phyloP scores from a whole-genome alignment of 2,329 filamentous ascomycete genomes.

The Sclerotinia glacialis region DNA sequence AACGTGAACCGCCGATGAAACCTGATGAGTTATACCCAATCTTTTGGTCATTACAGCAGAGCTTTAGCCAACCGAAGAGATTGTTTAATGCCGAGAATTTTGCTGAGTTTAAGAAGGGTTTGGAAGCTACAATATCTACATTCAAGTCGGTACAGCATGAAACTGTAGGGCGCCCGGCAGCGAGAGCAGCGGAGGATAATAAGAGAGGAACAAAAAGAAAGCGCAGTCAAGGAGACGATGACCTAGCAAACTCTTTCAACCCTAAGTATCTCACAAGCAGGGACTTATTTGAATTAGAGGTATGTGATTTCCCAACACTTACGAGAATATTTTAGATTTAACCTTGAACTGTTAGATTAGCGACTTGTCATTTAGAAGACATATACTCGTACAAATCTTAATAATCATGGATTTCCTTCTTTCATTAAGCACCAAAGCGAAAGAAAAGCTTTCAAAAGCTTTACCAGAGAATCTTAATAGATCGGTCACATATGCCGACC shows the following conservation, averaged over 20 bases:
- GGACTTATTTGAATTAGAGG: conserved; percentile 93
- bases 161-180: conserved; percentile 45
- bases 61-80: conserved; percentile 84
- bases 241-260: conserved; percentile 76
- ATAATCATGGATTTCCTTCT: conserved; percentile 94
- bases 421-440: conserved; percentile 79
- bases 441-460: conserved; percentile 70
- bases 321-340: conserved; percentile 27
- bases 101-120: conserved; percentile 57
- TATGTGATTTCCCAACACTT: conserved; percentile 43
- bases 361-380: conserved; percentile 88
- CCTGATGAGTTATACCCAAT: conserved; percentile 77
- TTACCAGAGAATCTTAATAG: conserved; percentile 62
- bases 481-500: conserved; percentile 77
- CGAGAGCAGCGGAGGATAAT: conserved; percentile 59
- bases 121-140: conserved; percentile 63
- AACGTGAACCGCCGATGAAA: conserved; percentile 52
- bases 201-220: conserved; percentile 71
- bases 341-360: conserved; percentile 60
- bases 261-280: conserved; percentile 98
- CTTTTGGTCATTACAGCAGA: conserved; percentile 91
- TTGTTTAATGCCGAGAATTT: conserved; percentile 74
- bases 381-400: conserved; percentile 91
- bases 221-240: conserved; percentile 56
- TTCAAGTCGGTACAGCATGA: conserved; percentile 67